Evolutionary conservation across 2,329 filamentous ascomycete genomes (phyloP), one percentile per base, ranked within the genome.

Genomic region (Microsporum ferrugineum): DNA sequence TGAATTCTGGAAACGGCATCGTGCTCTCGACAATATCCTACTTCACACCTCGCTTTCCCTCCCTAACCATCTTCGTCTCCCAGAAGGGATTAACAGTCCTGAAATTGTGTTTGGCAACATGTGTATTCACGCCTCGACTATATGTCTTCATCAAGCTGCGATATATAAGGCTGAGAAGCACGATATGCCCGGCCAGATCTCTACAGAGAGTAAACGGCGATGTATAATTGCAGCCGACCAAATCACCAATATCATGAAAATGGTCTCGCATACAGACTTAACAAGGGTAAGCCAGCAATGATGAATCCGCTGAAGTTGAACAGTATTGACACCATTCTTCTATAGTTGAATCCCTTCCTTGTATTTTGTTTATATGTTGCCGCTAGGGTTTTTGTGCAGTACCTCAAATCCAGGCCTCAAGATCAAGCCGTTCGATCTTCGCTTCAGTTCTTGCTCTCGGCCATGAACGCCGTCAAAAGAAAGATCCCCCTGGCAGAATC

Each of bases 111-210:
- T 96, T 71, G 85, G 88, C 61, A 97, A 97, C 69, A 96, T 99
- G 90, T 91, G 89, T 70, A 90, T 99, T 36, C 91, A 97, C 71
- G 96, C 94, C 0, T 95, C 91, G 0, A 91, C 90, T 1, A 97
- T 99, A 60, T 97, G 92, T 72, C 78, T 99, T n/a, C 94, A 99
- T 70, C 94, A 99, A 76, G 94, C 92, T 1, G 94, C 94, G 31
- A 97, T 99, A 23, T 96, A 92, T 80, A 97, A 96, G 72, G 91
- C 91, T 0, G 92, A 97, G 68, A 94, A 91, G 75, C 88, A 96
- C 73, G 83, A 85, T 59, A 77, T 96, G 63, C 86, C 89, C 0
- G 78, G 82, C 0, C 86, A 87, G 17, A 86, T 96, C 55, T 86
- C 88, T 65, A 85, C 88, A 1, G 92, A 97, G 71, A 96, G 91